These are phyloP conservation scores for Russula earlei DNA, from an alignment of 768 basidiomycete species.

Conservation along the genomic window DNA sequence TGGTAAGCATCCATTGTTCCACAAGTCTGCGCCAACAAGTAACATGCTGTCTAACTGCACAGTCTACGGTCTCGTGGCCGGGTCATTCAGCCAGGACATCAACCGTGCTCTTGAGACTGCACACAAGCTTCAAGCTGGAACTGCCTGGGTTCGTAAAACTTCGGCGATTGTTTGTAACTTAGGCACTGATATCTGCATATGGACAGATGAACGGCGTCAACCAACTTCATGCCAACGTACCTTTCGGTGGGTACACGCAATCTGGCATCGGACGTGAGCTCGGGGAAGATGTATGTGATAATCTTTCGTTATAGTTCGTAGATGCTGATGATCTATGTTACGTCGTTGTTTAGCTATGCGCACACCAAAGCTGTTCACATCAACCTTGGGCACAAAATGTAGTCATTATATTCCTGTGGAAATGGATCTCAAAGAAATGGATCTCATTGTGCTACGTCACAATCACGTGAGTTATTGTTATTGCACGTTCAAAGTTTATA, in stretches of 20 bases:
- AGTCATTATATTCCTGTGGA: no score
- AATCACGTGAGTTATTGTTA: no score
- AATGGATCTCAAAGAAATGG: no score
- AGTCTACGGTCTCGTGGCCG: constrained; percentile 76
- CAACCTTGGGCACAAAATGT: constrained; percentile 11
- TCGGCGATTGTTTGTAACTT: no score
- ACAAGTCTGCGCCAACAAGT: no score
- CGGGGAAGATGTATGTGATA: constrained; percentile 35
- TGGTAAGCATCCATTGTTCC: no score
- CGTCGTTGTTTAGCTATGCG: constrained; percentile 8
- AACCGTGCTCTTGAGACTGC: constrained; percentile 63
- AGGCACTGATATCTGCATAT: no score
- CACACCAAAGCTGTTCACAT: constrained; percentile 17
- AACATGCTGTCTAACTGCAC: constrained; percentile 89
- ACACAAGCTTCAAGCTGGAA: constrained; percentile 71
- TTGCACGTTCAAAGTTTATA: no score
- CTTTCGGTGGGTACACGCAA: constrained; percentile 64
- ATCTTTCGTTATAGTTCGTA: no score
- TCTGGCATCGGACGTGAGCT: constrained; percentile 58
- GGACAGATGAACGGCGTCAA: constrained; percentile 42
- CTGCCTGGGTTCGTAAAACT: no score
- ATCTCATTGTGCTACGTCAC: no score
- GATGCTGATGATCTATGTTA: neutral
- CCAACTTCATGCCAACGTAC: constrained; percentile 36
- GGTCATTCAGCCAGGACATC: constrained; percentile 77